Evolutionary conservation across 805 yeast genomes (phyloP).

Genomic region (Metahyphopichia silvanorum): DNA sequence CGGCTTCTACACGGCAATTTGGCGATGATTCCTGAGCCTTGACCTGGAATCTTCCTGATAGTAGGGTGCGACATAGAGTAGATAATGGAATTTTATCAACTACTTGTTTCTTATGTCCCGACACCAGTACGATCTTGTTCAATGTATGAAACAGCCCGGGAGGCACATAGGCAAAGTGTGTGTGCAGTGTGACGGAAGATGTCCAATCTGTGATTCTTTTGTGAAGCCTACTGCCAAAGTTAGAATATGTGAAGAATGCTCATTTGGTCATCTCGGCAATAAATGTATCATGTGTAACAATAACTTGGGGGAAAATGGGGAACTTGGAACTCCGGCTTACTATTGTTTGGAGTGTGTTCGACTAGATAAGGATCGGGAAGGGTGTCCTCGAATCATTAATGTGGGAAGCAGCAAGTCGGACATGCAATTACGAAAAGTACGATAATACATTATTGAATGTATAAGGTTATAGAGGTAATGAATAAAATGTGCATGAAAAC

Average conservation of each 20-base stretch:
- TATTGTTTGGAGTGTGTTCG: conserved; percentile 85
- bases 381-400: conserved; percentile 84
- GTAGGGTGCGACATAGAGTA: conserved; percentile 2
- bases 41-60: too few relatives aligned
- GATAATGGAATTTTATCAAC: too few relatives aligned
- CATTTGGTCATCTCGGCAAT: conserved; percentile 61
- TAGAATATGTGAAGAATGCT: conserved; percentile 80
- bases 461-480: too few relatives aligned
- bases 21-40: too few relatives aligned
- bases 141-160: conserved; percentile 87
- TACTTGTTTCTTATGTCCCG: too few relatives aligned
- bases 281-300: conserved; percentile 80
- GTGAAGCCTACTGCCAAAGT: conserved; percentile 69
- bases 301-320: conserved; percentile 48
- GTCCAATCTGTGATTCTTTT: conserved; percentile 86
- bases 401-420: conserved; percentile 76
- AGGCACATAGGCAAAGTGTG: conserved; percentile 68
- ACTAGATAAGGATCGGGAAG: conserved; percentile 80
- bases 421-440: conserved; percentile 57
- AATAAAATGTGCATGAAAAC: too few relatives aligned
- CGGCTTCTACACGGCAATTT: too few relatives aligned
- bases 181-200: conserved; percentile 83
- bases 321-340: conserved; percentile 48
- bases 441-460: too few relatives aligned
- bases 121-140: conserved; percentile 80